Evolutionary conservation across 2,329 filamentous ascomycete genomes (phyloP).

Genomic region (Alternaria dauci): DNA sequence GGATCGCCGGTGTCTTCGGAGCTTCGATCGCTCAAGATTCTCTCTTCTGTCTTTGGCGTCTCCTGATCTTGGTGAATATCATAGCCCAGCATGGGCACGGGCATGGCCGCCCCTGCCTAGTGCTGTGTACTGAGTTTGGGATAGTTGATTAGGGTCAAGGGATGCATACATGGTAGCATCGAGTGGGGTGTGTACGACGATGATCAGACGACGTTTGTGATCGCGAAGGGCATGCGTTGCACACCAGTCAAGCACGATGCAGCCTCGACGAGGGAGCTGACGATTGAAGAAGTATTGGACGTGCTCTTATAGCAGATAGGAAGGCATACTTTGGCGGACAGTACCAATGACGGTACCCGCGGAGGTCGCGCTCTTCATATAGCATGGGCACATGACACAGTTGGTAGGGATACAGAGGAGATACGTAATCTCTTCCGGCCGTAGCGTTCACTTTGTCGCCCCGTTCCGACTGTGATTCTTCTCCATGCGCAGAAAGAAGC

Average conservation of each 20-base stretch:
- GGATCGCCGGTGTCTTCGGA: neutral
- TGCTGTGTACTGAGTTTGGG: neutral
- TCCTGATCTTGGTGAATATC: neutral
- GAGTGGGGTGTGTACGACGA: neutral
- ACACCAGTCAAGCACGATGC: neutral
- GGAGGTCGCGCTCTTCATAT: constrained; percentile 2
- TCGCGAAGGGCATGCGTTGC: neutral
- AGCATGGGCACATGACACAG: neutral
- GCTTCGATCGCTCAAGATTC: neutral
- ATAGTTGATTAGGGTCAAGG: neutral
- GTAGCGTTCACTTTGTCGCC: neutral
- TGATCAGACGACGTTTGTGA: neutral
- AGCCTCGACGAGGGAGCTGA: neutral
- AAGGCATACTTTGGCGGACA: neutral
- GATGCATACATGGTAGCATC: neutral
- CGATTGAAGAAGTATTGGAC: neutral
- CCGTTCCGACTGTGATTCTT: neutral
- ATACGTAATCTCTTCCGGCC: constrained; percentile 7
- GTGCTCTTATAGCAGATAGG: neutral
- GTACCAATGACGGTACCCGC: neutral
- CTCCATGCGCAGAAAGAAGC: neutral
- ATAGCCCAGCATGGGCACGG: neutral
- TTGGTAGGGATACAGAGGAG: neutral
- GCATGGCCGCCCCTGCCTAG: neutral
- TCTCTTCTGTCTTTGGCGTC: neutral